Base-by-base conservation (phyloP, 75 land plant species). In the Pinus tabuliformis region DNA sequence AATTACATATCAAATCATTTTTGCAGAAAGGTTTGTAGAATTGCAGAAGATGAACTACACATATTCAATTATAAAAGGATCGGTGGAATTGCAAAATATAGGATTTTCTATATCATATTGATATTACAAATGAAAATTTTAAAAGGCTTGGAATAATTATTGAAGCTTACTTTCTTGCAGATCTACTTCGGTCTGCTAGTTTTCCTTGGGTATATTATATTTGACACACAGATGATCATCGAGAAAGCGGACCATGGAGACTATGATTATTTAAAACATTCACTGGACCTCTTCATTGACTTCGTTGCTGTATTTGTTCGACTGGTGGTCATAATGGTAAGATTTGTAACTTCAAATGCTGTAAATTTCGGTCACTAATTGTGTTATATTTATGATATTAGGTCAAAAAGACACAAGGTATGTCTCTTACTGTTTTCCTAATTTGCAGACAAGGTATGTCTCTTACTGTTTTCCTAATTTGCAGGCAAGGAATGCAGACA, bases 201-300 rank as follows among this genome's bases (percentile, higher is more conserved):
- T n/a, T 93, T 95, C 81, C 81, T 95, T 42, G 97, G 98, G 64
- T 95, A 91, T 68, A 87, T 91, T 17, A 81, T 95, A 15, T 88
- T 86, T 54, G 98, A 93, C 78, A 93, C 98, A 7, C 97, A 93
- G 79, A 81, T 88, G 68, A 95, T 95, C 66, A 90, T 95, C 63
- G 98, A 93, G 89, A 93, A 74, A 59, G 98, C 98, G 5, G 87
- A 91, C 66, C 66, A 33, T 28, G 98, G 98, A 20, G 98, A 95
- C 62, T 16, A 75, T 42, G 97, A 95, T 77, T 91, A 95, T 73
- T 84, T 95, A 45, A 91, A 88, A 70, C 98, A 95, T 80, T 81
- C 98, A 20, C 63, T 95, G 79, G 89, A 86, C 28, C 89, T 95
- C 33, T 95, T 95, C 80, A 82, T 90, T 49, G 97, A 95, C 73